Percentiles rank a stretch among this genome's conserved stretches.
Evolutionary conservation across 345 rosid genomes (phyloP).

Genomic region (Rhizophora mangle): DNA sequence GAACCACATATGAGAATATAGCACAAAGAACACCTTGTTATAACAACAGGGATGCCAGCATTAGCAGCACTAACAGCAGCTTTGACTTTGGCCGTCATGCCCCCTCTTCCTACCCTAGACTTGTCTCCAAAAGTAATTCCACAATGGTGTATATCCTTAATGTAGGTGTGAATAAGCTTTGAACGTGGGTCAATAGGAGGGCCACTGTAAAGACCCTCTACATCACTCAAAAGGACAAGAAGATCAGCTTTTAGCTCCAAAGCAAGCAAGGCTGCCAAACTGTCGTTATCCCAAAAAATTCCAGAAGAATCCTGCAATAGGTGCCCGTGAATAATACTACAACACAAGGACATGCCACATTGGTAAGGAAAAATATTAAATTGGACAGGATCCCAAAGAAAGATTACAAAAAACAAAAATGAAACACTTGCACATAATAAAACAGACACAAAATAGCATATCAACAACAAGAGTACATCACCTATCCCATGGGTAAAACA

Average conservation of each 20-base stretch:
- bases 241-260: conserved; percentile 81
- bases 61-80: conserved; percentile 82
- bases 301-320: conserved; percentile 77
- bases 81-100: conserved; percentile 91
- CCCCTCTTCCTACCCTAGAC: conserved; percentile 90
- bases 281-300: conserved; percentile 94
- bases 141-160: conserved; percentile 63
- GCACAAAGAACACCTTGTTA: conserved; percentile 53
- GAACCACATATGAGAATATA: neutral
- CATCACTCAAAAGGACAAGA: conserved; percentile 79
- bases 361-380: neutral
- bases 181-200: conserved; percentile 83
- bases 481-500: too few relatives aligned
- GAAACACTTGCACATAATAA: too few relatives aligned
- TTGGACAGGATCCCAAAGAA: neutral
- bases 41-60: conserved; percentile 84
- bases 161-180: conserved; percentile 70
- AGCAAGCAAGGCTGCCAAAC: conserved; percentile 80
- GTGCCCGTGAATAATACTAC: neutral
- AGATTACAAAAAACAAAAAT: too few relatives aligned
- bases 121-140: conserved; percentile 90
- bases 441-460: too few relatives aligned
- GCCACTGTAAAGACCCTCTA: conserved; percentile 82
- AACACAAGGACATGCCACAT: neutral
- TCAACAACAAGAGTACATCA: too few relatives aligned